Percentiles rank a stretch among this genome's conserved stretches.
These are phyloP conservation scores for Carex sylvatica DNA, from an alignment of 202 grass and related monocot species.

Conservation along the genomic window DNA sequence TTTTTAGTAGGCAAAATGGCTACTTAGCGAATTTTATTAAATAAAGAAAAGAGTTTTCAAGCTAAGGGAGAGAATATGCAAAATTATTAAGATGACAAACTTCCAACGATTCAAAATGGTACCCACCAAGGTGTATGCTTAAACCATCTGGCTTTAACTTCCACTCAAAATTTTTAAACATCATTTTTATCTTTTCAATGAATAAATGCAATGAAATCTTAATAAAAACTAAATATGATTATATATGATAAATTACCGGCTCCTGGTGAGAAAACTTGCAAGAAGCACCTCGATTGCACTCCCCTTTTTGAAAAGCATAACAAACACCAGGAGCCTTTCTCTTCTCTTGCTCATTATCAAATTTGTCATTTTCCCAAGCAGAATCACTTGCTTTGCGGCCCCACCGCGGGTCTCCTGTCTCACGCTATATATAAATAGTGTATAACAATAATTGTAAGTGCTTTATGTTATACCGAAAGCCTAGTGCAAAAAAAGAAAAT, in stretches of 20 bases:
- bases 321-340: conserved; percentile 56
- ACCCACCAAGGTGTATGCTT: background rate
- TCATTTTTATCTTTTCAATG: background rate
- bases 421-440: background rate
- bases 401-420: conserved; percentile 14
- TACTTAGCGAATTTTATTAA: no score
- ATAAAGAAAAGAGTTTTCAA: no score
- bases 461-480: background rate
- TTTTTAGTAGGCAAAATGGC: no score
- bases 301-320: conserved; percentile 88
- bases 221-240: background rate
- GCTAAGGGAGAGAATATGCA: no score
- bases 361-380: conserved; percentile 21
- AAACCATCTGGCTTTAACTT: background rate
- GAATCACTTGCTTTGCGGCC: conserved; percentile 10
- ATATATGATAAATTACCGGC: conserved; percentile 40
- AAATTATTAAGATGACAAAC: background rate
- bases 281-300: conserved; percentile 78
- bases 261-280: conserved; percentile 94
- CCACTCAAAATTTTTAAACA: no score
- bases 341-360: conserved; percentile 14
- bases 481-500: background rate
- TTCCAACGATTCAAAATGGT: background rate
- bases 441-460: background rate
- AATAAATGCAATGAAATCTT: background rate